Evolutionary conservation across 192 early-diverging fungal species (phyloP).

Genomic region (Borealophlyctis nickersoniae): DNA sequence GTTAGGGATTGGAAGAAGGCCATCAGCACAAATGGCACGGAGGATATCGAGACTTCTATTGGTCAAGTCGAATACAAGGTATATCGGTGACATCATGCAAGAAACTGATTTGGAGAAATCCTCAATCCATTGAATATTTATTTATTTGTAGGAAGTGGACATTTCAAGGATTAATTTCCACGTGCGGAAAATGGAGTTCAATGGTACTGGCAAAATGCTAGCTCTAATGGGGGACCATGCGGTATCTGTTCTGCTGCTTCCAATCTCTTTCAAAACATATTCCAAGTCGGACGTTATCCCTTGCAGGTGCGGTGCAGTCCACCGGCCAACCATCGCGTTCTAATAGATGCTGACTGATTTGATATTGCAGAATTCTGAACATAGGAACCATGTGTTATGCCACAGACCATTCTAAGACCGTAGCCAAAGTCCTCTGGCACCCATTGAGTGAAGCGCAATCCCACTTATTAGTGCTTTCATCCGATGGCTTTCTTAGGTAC

Average conservation of each 20-base stretch:
- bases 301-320: neutral
- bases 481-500: slow-evolving; percentile 59
- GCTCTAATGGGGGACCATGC: slow-evolving; percentile 21
- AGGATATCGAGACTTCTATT: too few relatives aligned
- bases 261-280: neutral
- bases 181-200: slow-evolving; percentile 24
- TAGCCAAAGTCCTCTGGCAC: slow-evolving; percentile 75
- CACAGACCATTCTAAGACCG: neutral
- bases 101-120: too few relatives aligned
- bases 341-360: too few relatives aligned
- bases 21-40: too few relatives aligned
- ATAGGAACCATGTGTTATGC: neutral
- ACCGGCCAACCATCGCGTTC: too few relatives aligned
- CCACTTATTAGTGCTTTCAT: slow-evolving; percentile 68
- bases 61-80: slow-evolving; percentile 25
- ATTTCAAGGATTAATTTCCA: slow-evolving; percentile 12
- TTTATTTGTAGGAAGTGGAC: slow-evolving; percentile 26
- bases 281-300: neutral
- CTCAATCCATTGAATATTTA: too few relatives aligned
- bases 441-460: slow-evolving; percentile 65
- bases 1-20: slow-evolving; percentile 22
- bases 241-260: slow-evolving; percentile 18
- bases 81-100: too few relatives aligned
- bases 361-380: neutral
- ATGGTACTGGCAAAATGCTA: slow-evolving; percentile 23